Conservation (phyloP, 2,329 filamentous ascomycete genomes). For the Orbilia javanica region DNA sequence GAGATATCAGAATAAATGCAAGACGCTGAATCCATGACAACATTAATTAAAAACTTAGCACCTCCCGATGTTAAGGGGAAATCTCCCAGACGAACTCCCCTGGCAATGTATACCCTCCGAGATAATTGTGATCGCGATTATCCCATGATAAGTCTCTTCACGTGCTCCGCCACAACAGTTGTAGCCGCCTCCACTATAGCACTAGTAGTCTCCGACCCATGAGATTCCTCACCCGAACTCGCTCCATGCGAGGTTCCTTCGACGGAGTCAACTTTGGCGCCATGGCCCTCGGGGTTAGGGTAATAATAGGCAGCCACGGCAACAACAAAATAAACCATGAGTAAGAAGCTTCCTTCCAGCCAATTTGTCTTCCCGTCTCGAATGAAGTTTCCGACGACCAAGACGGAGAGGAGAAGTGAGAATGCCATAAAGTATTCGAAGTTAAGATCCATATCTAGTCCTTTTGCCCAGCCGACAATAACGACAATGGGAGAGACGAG, state of each 20-base stretch:
- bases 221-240: neutral
- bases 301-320: slow-evolving; percentile 50
- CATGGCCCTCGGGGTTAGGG: slow-evolving; percentile 37
- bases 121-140: slow-evolving; percentile 16
- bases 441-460: slow-evolving; percentile 79
- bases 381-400: slow-evolving; percentile 88
- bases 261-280: slow-evolving; percentile 27
- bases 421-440: slow-evolving; percentile 92
- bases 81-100: too few relatives aligned
- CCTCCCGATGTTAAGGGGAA: too few relatives aligned
- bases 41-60: neutral
- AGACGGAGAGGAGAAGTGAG: slow-evolving; percentile 82
- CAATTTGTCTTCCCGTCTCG: slow-evolving; percentile 92
- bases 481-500: slow-evolving; percentile 87
- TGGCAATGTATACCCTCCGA: too few relatives aligned
- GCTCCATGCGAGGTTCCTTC: neutral
- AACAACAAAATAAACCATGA: slow-evolving; percentile 67
- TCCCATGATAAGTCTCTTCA: slow-evolving; percentile 48
- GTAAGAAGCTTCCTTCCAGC: slow-evolving; percentile 84
- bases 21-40: neutral
- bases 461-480: slow-evolving; percentile 83
- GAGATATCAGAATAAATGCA: neutral
- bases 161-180: slow-evolving; percentile 20
- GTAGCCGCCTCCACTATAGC: slow-evolving; percentile 40
- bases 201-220: slow-evolving; percentile 17